Evolutionary conservation across 1,139 yeast genomes (phyloP).

Genomic region (Pichia sp.): DNA sequence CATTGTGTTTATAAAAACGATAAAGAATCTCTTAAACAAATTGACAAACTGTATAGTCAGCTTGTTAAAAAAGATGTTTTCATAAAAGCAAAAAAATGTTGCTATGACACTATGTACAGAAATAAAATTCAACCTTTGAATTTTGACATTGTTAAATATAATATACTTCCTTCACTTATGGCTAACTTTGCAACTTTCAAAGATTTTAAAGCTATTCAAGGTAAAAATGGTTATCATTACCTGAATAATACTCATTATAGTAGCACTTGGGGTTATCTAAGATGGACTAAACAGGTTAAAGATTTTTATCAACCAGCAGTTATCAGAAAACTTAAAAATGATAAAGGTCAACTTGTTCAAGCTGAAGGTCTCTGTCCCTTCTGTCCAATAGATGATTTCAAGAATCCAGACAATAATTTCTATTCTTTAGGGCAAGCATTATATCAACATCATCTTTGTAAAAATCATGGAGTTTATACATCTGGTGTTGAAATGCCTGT

Average conservation of each 20-base stretch:
- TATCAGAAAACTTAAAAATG: background rate
- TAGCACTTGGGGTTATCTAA: background rate
- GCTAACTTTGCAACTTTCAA: background rate
- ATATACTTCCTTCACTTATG: background rate
- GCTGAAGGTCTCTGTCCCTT: slow-evolving; percentile 1
- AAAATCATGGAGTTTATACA: background rate
- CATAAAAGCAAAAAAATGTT: background rate
- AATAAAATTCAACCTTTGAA: background rate
- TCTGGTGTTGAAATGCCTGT: background rate
- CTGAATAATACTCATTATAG: background rate
- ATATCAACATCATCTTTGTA: background rate
- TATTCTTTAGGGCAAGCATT: background rate
- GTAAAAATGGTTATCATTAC: background rate
- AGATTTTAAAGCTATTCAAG: background rate
- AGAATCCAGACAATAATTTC: background rate
- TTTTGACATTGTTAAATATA: background rate
- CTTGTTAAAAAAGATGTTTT: background rate
- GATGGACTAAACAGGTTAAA: background rate
- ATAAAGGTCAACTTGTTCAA: background rate
- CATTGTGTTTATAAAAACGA: background rate
- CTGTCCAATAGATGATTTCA: background rate
- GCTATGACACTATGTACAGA: background rate
- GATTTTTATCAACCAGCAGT: background rate
- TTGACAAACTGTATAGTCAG: background rate
- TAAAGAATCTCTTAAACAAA: background rate